Evolutionary conservation across 805 yeast species (phyloP).

Genomic region (Candida vartiovaarae): DNA sequence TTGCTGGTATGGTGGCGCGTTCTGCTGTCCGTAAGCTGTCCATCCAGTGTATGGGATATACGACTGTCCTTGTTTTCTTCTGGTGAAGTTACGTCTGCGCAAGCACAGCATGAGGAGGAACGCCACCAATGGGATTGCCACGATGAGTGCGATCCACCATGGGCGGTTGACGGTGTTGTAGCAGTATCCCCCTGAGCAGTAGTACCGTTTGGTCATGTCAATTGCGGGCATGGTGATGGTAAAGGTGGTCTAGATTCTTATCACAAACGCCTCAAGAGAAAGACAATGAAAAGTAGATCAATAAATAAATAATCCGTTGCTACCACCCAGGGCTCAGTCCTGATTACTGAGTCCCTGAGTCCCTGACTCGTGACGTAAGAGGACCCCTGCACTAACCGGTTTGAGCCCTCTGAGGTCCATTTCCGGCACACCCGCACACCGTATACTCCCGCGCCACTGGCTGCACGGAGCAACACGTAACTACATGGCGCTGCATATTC

Average conservation of each 20-base stretch:
- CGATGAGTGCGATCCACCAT: constrained; percentile 18
- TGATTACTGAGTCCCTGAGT: no score
- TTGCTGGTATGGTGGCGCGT: constrained; percentile 5
- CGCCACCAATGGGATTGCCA: constrained; percentile 9
- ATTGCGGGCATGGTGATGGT: constrained; percentile 1
- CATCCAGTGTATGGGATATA: constrained; percentile 20
- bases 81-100: constrained; percentile 11
- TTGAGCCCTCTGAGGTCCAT: no score
- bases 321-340: no score
- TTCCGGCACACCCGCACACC: no score
- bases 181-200: constrained; percentile 2
- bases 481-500: no score
- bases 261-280: no score
- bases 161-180: constrained; percentile 2
- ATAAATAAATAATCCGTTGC: no score
- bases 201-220: constrained; percentile 7
- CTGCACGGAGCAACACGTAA: no score
- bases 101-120: neutral
- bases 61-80: constrained; percentile 13
- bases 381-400: no score
- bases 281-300: no score
- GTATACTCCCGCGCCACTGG: no score
- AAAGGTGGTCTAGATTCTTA: neutral
- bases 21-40: constrained; percentile 12
- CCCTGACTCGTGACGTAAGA: no score